These are phyloP conservation scores for Trichosanthes truncata DNA, from an alignment of 306 rosid species.

Conservation along the genomic window DNA sequence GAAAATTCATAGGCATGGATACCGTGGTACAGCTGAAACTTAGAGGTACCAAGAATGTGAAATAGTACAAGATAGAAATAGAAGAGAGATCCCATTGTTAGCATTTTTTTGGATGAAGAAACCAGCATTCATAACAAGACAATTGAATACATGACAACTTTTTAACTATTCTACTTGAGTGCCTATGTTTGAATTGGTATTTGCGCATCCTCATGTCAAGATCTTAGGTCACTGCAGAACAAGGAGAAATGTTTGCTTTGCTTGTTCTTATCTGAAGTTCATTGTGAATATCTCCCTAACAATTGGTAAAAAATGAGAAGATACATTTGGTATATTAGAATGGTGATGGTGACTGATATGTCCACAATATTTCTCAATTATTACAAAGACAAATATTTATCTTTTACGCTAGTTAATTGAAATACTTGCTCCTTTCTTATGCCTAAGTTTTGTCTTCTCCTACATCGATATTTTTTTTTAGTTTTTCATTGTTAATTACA, in stretches of 20 bases:
- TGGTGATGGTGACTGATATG: too few species aligned
- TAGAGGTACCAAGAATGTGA: neutral
- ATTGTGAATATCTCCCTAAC: neutral
- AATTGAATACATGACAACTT: neutral
- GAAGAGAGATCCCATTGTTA: neutral
- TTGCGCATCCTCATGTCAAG: neutral
- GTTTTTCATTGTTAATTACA: too few species aligned
- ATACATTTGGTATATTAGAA: too few species aligned
- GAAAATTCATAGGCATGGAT: neutral
- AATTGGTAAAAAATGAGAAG: too few species aligned
- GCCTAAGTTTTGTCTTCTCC: too few species aligned
- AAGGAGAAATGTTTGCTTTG: neutral
- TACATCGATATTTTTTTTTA: too few species aligned
- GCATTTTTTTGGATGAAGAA: neutral
- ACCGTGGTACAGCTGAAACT: neutral
- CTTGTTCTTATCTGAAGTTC: neutral
- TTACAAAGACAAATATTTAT: too few species aligned
- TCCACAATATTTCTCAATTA: too few species aligned
- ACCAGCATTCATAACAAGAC: neutral
- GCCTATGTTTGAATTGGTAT: neutral
- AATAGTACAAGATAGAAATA: neutral
- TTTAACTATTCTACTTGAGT: neutral
- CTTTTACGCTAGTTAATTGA: too few species aligned
- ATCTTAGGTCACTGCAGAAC: neutral
- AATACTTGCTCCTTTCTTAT: too few species aligned